Evolutionary conservation across 2,329 filamentous ascomycete genomes (phyloP).

Genomic region (Clonostachys byssicola): DNA sequence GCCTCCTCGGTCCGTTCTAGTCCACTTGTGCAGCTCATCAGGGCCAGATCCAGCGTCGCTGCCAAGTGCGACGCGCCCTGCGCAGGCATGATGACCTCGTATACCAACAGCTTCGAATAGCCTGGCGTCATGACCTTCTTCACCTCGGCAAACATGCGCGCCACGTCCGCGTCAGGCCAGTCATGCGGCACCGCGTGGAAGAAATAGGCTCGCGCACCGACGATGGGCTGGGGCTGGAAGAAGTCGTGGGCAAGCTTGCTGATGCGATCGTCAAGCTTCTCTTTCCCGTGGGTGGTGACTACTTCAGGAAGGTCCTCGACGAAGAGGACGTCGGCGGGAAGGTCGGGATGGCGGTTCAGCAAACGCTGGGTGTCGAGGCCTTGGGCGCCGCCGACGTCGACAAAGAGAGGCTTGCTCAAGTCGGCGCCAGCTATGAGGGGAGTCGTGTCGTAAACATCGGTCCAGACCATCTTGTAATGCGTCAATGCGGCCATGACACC

Average conservation of each 20-base stretch:
- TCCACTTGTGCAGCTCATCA: constrained; percentile 23
- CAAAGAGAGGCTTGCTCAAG: constrained; percentile 15
- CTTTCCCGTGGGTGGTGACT: constrained; percentile 14
- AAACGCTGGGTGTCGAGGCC: constrained; percentile 27
- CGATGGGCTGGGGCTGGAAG: constrained; percentile 12
- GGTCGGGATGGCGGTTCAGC: constrained; percentile 18
- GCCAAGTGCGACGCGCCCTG: constrained; percentile 17
- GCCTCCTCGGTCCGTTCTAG: constrained; percentile 18
- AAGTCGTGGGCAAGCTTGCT: constrained; percentile 13
- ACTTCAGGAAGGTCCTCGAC: constrained; percentile 31
- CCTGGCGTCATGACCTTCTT: constrained; percentile 23
- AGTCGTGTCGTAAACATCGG: constrained; percentile 18
- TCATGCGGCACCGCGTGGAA: constrained; percentile 30
- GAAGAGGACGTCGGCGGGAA: constrained; percentile 21
- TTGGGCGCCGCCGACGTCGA: constrained; percentile 31
- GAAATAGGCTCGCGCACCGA: constrained; percentile 22
- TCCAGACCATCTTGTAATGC: constrained; percentile 25
- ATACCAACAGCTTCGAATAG: constrained; percentile 25
- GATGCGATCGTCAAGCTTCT: constrained; percentile 9
- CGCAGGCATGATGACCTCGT: constrained; percentile 25
- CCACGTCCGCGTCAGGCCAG: constrained; percentile 23
- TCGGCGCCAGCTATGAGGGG: constrained; percentile 10
- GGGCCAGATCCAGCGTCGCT: constrained; percentile 23
- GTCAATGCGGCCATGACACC: constrained; percentile 26
- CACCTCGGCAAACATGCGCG: constrained; percentile 19